These are phyloP conservation scores for Sechiopsis laciniata DNA, from an alignment of 306 rosid species.

Conservation along the genomic window DNA sequence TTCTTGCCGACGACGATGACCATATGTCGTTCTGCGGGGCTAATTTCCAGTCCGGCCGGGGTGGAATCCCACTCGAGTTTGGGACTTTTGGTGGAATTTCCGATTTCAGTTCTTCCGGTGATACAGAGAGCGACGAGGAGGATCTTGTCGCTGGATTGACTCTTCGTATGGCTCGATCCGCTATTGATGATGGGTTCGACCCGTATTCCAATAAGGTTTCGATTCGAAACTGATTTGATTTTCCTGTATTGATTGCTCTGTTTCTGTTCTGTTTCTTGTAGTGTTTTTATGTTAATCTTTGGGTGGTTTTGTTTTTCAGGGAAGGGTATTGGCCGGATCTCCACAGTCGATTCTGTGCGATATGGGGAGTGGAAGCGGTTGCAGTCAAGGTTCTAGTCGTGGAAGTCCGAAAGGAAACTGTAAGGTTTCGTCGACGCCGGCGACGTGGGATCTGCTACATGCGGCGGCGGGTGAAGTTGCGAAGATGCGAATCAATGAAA, in stretches of 20 bases:
- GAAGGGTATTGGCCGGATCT: conserved; percentile 31
- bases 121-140: conserved; percentile 73
- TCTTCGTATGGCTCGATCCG: conserved; percentile 48
- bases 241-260: not conserved
- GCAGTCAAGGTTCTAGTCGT: conserved; percentile 43
- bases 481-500: conserved; percentile 42
- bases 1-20: conserved; percentile 52
- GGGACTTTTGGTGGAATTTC: conserved; percentile 30
- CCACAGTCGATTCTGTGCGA: conserved; percentile 64
- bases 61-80: conserved; percentile 25
- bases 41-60: not conserved
- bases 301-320: conserved; percentile 23
- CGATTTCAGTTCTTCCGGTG: conserved; percentile 50
- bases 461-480: conserved; percentile 70
- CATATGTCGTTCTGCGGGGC: not conserved
- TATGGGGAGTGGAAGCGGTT: conserved; percentile 38
- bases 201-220: conserved; percentile 34
- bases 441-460: conserved; percentile 58
- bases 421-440: conserved; percentile 25
- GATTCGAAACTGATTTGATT: not conserved
- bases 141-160: conserved; percentile 54
- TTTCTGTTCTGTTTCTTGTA: not conserved
- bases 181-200: conserved; percentile 28
- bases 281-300: not conserved
- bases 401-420: conserved; percentile 51